Evolutionary conservation across 208 protist species (phyloP), one percentile per base, ranked within the genome.

Genomic region (Wallacemonas sp.): DNA sequence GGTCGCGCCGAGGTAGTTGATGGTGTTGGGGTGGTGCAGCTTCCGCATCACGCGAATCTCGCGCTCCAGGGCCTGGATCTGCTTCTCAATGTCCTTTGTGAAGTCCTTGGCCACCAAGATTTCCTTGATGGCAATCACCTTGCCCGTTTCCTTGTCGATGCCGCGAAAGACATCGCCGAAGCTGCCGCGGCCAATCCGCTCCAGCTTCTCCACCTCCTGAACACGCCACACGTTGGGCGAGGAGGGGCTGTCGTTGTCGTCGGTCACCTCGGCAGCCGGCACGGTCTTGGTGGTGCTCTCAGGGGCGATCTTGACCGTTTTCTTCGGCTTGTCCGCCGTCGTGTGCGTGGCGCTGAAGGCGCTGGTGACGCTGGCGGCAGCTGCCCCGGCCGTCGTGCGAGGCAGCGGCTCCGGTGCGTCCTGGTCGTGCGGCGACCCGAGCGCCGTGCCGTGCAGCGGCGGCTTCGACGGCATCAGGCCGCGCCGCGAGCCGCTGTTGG

Each of bases 11-110:
- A 92, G 78, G 70, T 97, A 97, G 41, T 82, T 85, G 14, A 98
- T 82, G 31, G 94, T 97, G 72, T 97, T 92, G 23, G 85, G 76
- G 73, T 98, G 93, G 18, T 89, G 70, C 57, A 98, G 81, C 62
- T 89, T 84, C 8, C 92, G 86, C 93, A 97, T 97, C 26, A 98
- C 80, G 10, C 77, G 70, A 59, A 98, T 97, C 75, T 98, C 95
- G 7, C 87, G 81, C 77, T 97, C 88, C 29, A 97, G 61, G 42
- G 78, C 71, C 18, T 69, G 59, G 20, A 97, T 68, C 78, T 93
- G 87, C 71, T 84, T 85, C 49, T 96, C 87, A 39, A 87, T 57
- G 44, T 91, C 83, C 68, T 88, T 93, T 12, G 76, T 88, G 48
- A 88, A 87, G 63, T 95, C 92, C 50, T 90, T 78, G 16, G 85